A percentile compares a stretch with the other conserved stretches of the same genome.
Conservation (phyloP, 495 filamentous ascomycete species). For the Hyaloscypha variabilis region DNA sequence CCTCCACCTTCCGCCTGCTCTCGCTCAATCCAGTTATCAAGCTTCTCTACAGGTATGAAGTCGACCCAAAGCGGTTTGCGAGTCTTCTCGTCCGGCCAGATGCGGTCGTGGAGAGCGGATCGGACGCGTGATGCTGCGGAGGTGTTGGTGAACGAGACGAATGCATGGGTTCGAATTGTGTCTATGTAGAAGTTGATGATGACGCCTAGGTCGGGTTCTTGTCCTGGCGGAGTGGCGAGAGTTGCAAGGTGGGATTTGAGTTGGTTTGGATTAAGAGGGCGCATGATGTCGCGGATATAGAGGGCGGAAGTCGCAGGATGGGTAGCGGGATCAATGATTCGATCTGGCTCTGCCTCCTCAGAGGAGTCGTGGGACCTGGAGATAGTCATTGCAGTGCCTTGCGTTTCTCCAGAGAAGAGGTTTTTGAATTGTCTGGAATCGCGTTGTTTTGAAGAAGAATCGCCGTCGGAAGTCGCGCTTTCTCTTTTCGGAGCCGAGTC, state of each 20-base stretch:
- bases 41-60: conserved; percentile 78
- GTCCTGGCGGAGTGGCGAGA: conserved; percentile 63
- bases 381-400: conserved; percentile 4
- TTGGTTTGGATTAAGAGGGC: conserved; percentile 69
- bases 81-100: conserved; percentile 87
- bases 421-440: conserved; percentile 55
- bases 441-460: conserved; percentile 16
- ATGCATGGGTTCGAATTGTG: conserved; percentile 82
- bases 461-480: conserved; percentile 4
- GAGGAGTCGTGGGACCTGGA: conserved; percentile 13
- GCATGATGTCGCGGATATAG: conserved; percentile 91
- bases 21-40: conserved; percentile 72
- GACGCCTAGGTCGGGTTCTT: conserved; percentile 49
- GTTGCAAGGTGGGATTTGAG: conserved; percentile 68
- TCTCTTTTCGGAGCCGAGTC: conserved; percentile 2
- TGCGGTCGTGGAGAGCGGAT: conserved; percentile 69
- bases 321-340: conserved; percentile 62
- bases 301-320: conserved; percentile 85
- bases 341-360: conserved; percentile 27
- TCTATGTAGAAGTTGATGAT: conserved; percentile 79
- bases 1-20: conserved; percentile 59
- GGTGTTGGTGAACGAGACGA: conserved; percentile 68
- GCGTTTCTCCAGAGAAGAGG: conserved; percentile 44
- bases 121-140: conserved; percentile 79
- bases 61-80: conserved; percentile 88